Evolutionary conservation across 2,329 filamentous ascomycete genomes (phyloP).

Genomic region (Stagonosporopsis vannaccii): DNA sequence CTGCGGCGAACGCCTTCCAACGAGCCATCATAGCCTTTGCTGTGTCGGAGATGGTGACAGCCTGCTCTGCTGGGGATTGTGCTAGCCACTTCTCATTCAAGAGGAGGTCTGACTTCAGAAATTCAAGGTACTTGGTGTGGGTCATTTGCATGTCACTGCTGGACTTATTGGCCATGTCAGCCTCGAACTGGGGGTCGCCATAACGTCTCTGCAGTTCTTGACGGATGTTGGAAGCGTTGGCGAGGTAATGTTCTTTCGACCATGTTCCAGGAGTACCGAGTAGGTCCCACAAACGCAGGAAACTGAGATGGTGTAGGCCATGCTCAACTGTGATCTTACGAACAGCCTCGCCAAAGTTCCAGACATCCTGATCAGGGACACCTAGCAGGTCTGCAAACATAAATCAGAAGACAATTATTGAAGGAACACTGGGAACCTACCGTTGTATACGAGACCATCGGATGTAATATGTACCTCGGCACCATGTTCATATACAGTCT

Average conservation of each 20-base stretch:
- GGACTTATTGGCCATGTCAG: slow-evolving; percentile 41
- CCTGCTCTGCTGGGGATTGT: slow-evolving; percentile 26
- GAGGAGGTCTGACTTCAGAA: slow-evolving; percentile 33
- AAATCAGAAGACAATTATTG: background rate
- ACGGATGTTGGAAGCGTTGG: slow-evolving; percentile 35
- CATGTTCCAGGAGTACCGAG: slow-evolving; percentile 26
- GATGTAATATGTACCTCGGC: slow-evolving; percentile 54
- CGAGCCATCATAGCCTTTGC: slow-evolving; percentile 44
- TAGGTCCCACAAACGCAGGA: slow-evolving; percentile 30
- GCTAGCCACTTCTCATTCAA: slow-evolving; percentile 26
- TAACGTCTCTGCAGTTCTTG: slow-evolving; percentile 31
- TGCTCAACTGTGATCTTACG: slow-evolving; percentile 25
- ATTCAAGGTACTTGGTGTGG: slow-evolving; percentile 39
- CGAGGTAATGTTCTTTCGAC: slow-evolving; percentile 33
- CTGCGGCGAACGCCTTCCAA: slow-evolving; percentile 37
- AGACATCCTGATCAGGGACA: slow-evolving; percentile 53
- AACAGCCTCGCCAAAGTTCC: slow-evolving; percentile 45
- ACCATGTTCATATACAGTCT: slow-evolving; percentile 50
- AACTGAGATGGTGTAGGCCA: slow-evolving; percentile 29
- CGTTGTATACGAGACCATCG: slow-evolving; percentile 54
- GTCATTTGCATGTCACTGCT: slow-evolving; percentile 39
- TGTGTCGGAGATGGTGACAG: slow-evolving; percentile 30
- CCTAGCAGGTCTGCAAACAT: slow-evolving; percentile 49
- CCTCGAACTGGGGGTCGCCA: slow-evolving; percentile 34
- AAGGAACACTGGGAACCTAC: slow-evolving; percentile 16